Evolutionary conservation across 352 stramenopile genomes (phyloP).

Genomic region (Globisporangium yorkense): DNA sequence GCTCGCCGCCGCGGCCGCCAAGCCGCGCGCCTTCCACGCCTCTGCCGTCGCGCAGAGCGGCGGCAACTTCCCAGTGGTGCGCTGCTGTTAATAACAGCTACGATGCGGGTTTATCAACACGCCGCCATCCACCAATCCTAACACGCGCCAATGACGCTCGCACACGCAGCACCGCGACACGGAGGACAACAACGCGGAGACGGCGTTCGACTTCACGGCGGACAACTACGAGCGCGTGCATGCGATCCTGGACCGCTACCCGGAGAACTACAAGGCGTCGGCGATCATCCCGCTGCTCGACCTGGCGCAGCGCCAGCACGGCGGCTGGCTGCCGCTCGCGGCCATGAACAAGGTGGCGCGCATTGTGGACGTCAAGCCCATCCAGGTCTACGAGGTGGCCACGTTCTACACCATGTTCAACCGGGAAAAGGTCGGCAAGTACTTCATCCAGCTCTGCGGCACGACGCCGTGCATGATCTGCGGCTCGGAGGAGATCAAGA

Average conservation of each 20-base stretch:
- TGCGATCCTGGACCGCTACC: constrained; percentile 96
- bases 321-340: constrained; percentile 96
- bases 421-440: constrained; percentile 92
- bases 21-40: constrained; percentile 38
- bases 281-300: constrained; percentile 99
- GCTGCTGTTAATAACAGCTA: not conserved
- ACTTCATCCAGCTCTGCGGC: constrained; percentile 96
- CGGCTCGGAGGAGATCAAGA: constrained; percentile 98
- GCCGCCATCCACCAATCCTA: no score
- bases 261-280: constrained; percentile 98
- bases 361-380: constrained; percentile 94
- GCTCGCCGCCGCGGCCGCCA: constrained; percentile 23
- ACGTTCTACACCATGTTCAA: constrained; percentile 99
- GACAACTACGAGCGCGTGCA: constrained; percentile 97
- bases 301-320: constrained; percentile 94
- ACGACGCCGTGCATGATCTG: constrained; percentile 99
- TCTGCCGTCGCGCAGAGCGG: constrained; percentile 32
- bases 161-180: constrained; percentile 91
- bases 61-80: constrained; percentile 23
- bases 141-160: not conserved
- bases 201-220: constrained; percentile 96
- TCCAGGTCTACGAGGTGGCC: constrained; percentile 98
- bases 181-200: constrained; percentile 94
- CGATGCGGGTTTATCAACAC: no score
- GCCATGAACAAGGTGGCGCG: constrained; percentile 99